Conservation (phyloP, 805 yeast genomes). For the Cyberlindnera samutprakarnensis region DNA sequence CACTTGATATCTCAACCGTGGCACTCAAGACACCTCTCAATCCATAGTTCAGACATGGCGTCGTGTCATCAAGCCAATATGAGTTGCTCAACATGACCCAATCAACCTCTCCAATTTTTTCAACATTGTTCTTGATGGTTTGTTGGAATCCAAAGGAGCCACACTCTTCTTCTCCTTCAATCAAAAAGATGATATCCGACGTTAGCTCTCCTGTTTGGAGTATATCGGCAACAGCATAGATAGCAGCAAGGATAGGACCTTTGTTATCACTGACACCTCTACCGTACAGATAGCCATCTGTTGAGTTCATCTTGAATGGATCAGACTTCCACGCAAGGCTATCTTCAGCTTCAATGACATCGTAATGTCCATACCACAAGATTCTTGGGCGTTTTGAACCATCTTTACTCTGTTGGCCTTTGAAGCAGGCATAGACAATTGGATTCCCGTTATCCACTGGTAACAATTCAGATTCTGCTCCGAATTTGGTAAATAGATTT, state of each 20-base stretch:
- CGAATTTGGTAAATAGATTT: constrained; percentile 54
- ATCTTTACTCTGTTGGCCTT: constrained; percentile 23
- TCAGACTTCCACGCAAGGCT: constrained; percentile 63
- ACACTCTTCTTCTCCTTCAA: constrained; percentile 95
- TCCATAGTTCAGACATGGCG: constrained; percentile 92
- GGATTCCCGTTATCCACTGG: constrained; percentile 82
- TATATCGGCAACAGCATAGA: constrained; percentile 78
- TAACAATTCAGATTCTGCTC: constrained; percentile 62
- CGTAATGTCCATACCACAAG: constrained; percentile 94
- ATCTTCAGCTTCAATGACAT: constrained; percentile 75
- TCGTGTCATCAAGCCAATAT: constrained; percentile 84
- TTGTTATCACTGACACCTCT: constrained; percentile 94
- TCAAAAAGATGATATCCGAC: constrained; percentile 71
- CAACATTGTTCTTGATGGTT: constrained; percentile 45
- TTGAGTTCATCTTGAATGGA: constrained; percentile 70
- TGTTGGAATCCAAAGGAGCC: constrained; percentile 83
- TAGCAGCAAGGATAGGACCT: constrained; percentile 85
- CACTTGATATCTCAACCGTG: constrained; percentile 61
- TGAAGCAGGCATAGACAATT: constrained; percentile 69
- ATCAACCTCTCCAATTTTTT: constrained; percentile 64
- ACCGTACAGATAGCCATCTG: constrained; percentile 81
- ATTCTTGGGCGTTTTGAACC: constrained; percentile 34
- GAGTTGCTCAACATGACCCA: constrained; percentile 89
- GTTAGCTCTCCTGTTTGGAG: constrained; percentile 41
- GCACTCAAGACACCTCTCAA: constrained; percentile 86